Conservation (phyloP, 2,329 filamentous ascomycete species). For the Neonectria magnoliae region DNA sequence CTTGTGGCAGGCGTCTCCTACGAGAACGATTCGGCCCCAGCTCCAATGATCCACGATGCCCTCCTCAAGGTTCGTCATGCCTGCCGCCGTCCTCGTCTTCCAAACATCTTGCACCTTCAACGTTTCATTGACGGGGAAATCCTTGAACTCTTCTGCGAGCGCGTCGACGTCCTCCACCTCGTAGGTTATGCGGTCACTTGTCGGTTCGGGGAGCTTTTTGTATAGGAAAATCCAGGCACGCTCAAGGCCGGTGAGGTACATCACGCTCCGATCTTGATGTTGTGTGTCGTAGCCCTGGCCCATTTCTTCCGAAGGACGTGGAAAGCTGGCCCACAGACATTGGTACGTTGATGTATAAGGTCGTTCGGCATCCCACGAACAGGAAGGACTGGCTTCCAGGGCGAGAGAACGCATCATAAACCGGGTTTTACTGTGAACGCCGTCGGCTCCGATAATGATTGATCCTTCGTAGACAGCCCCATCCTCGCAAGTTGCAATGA, state of each 20-base stretch:
- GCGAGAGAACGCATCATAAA: slow-evolving; percentile 18
- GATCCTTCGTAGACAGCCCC: slow-evolving; percentile 14
- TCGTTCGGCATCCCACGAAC: slow-evolving; percentile 8
- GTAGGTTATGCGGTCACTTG: neutral
- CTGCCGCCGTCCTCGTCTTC: neutral
- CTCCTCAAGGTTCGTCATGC: slow-evolving; percentile 46
- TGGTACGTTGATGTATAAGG: slow-evolving; percentile 8
- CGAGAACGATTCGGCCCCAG: slow-evolving; percentile 42
- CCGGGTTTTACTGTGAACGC: slow-evolving; percentile 15
- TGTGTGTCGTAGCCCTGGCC: slow-evolving; percentile 45
- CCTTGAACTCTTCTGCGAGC: neutral
- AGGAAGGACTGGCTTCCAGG: neutral
- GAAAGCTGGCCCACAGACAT: slow-evolving; percentile 41
- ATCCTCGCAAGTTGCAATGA: slow-evolving; percentile 18
- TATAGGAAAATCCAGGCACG: slow-evolving; percentile 48
- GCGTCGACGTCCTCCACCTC: slow-evolving; percentile 4
- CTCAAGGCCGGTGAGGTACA: slow-evolving; percentile 44
- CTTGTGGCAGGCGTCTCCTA: slow-evolving; percentile 49
- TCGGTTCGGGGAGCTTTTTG: slow-evolving; percentile 38
- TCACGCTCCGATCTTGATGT: slow-evolving; percentile 35
- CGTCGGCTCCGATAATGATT: slow-evolving; percentile 23
- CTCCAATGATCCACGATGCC: slow-evolving; percentile 45
- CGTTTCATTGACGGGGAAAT: slow-evolving; percentile 9
- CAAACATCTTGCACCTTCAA: slow-evolving; percentile 12
- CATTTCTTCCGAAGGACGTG: slow-evolving; percentile 17